Conservation (phyloP, 768 basidiomycete species). For the Baorangia bicolor region DNA sequence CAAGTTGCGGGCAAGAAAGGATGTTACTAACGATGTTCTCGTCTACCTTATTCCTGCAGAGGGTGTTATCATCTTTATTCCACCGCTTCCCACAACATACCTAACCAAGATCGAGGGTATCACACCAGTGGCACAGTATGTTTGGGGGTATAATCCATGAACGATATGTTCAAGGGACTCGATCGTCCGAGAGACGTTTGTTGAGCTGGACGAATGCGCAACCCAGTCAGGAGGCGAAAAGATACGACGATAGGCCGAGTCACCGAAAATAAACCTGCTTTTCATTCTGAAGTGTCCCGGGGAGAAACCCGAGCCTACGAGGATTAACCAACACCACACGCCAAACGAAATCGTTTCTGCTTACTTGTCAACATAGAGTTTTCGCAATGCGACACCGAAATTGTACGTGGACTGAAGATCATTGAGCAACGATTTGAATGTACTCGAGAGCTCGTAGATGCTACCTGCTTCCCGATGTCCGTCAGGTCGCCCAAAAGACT, state of each 20-base stretch:
- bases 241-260: not conserved
- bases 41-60: conserved; percentile 59
- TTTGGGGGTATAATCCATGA: conserved; percentile 66
- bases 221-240: not conserved
- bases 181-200: conserved; percentile 75
- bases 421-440: not conserved
- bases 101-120: conserved; percentile 55
- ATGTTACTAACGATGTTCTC: conserved; percentile 74
- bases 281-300: conserved; percentile 45
- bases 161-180: conserved; percentile 73
- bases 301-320: conserved; percentile 62
- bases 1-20: conserved; percentile 64
- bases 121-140: conserved; percentile 44
- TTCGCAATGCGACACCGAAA: conserved; percentile 57
- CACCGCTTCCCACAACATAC: conserved; percentile 33
- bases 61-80: not conserved
- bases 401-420: conserved; percentile 57
- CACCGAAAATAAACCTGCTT: conserved; percentile 61
- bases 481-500: conserved; percentile 58
- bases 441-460: conserved; percentile 1
- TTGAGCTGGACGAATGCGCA: conserved; percentile 44
- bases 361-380: conserved; percentile 67
- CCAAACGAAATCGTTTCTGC: conserved; percentile 2
- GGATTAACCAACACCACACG: not conserved
- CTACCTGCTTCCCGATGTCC: conserved; percentile 63